Conservation (phyloP, 208 protist genomes). For the Trypanosoma scelopori region DNA sequence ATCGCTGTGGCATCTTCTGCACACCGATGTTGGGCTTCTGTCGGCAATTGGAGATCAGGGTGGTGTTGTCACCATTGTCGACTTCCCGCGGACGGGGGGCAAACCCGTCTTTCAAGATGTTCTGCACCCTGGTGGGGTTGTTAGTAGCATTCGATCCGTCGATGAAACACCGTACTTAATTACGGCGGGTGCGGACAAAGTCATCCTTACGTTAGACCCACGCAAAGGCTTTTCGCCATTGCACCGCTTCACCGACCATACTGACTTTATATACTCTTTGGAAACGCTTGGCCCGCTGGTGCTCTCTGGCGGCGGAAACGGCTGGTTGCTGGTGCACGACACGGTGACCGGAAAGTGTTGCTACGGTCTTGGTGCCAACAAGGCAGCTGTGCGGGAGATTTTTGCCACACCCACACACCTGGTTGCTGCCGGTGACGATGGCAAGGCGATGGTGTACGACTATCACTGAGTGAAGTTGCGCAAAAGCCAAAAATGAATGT, state of each 20-base stretch:
- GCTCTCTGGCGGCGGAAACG: slow-evolving; percentile 72
- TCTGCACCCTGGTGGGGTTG: slow-evolving; percentile 71
- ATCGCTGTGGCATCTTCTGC: slow-evolving; percentile 47
- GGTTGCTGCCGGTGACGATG: slow-evolving; percentile 80
- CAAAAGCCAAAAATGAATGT: slow-evolving; percentile 3
- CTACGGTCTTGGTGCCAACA: slow-evolving; percentile 76
- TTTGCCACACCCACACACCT: slow-evolving; percentile 43
- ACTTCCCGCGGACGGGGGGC: slow-evolving; percentile 44
- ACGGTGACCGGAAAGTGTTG: slow-evolving; percentile 53
- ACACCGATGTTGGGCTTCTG: slow-evolving; percentile 38
- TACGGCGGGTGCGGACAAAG: slow-evolving; percentile 78
- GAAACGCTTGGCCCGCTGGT: slow-evolving; percentile 64
- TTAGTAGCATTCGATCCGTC: slow-evolving; percentile 55
- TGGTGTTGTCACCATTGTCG: slow-evolving; percentile 67
- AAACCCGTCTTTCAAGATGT: slow-evolving; percentile 48
- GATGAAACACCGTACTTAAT: slow-evolving; percentile 52
- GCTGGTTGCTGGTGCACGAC: slow-evolving; percentile 83
- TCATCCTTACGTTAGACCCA: slow-evolving; percentile 67
- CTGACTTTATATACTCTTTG: slow-evolving; percentile 84
- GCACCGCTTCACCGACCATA: slow-evolving; percentile 57
- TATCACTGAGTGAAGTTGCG: slow-evolving; percentile 24
- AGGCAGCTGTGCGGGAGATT: slow-evolving; percentile 76
- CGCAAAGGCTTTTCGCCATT: slow-evolving; percentile 44
- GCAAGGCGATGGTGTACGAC: slow-evolving; percentile 78
- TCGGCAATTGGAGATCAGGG: slow-evolving; percentile 71